Evolutionary conservation across 164 flowering plant species (phyloP).

Genomic region (Kalanchoe fedtschenkoi): DNA sequence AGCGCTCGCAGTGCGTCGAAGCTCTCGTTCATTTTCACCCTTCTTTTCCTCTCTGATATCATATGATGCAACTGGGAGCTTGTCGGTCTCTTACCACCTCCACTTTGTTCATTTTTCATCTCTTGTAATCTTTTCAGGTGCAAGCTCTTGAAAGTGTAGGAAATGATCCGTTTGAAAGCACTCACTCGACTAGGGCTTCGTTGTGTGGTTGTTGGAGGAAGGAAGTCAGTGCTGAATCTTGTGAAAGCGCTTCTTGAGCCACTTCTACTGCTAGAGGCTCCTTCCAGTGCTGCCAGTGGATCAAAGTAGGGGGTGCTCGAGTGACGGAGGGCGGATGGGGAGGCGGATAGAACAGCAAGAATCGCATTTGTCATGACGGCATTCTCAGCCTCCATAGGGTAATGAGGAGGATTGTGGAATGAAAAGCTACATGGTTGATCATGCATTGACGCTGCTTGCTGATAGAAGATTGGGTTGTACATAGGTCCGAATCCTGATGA

Average conservation of each 20-base stretch:
- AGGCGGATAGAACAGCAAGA: conserved; percentile 49
- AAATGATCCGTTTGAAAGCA: conserved; percentile 16
- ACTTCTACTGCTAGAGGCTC: conserved; percentile 13
- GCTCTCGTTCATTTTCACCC: conserved; percentile 78
- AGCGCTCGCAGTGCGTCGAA: conserved; percentile 56
- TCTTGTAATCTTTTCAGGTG: conserved; percentile 20
- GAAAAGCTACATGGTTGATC: conserved; percentile 7
- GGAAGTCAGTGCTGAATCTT: neutral
- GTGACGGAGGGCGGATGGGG: conserved; percentile 26
- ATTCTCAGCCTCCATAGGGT: conserved; percentile 27
- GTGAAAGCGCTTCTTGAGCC: conserved; percentile 22
- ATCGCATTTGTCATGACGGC: conserved; percentile 52
- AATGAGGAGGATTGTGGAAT: conserved; percentile 8
- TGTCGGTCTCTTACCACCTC: conserved; percentile 24
- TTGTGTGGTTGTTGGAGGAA: neutral
- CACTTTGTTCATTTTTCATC: conserved; percentile 9
- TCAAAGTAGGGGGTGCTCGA: conserved; percentile 2
- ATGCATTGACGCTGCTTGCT: neutral
- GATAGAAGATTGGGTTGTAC: neutral
- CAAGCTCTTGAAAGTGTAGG: conserved; percentile 24
- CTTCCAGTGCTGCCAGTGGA: neutral
- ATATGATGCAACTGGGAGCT: conserved; percentile 58
- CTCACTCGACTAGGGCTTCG: conserved; percentile 1
- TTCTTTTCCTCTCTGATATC: conserved; percentile 70
- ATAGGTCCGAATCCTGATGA: neutral